Conservation (phyloP, 768 basidiomycete genomes). For the Obba rivulosa region DNA sequence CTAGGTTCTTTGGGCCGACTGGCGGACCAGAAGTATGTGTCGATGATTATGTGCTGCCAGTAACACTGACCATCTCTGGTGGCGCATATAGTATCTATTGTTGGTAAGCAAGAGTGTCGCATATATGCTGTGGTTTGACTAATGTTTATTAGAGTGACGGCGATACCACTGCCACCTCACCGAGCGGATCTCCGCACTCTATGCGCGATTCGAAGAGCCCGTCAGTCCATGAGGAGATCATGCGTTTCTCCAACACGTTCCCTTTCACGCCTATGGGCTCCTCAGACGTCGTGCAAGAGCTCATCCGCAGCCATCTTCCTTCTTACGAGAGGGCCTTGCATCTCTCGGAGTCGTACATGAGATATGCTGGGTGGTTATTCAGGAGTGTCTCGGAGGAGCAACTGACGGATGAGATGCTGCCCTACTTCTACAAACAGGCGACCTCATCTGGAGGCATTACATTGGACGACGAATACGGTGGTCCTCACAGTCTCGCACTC, state of each 20-base stretch:
- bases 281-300: slow-evolving; percentile 37
- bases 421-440: slow-evolving; percentile 44
- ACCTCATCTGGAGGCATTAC: slow-evolving; percentile 16
- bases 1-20: slow-evolving; percentile 67
- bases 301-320: slow-evolving; percentile 53
- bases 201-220: slow-evolving; percentile 24
- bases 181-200: slow-evolving; percentile 22
- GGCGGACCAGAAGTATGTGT: slow-evolving; percentile 60
- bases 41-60: neutral
- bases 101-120: slow-evolving; percentile 6
- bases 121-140: neutral
- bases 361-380: slow-evolving; percentile 49
- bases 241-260: slow-evolving; percentile 55
- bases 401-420: slow-evolving; percentile 60
- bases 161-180: slow-evolving; percentile 6
- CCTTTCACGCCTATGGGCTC: slow-evolving; percentile 60
- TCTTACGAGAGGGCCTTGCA: slow-evolving; percentile 41
- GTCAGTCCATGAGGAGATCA: slow-evolving; percentile 25
- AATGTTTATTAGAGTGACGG: slow-evolving; percentile 10
- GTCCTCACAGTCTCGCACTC: slow-evolving; percentile 28
- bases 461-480: slow-evolving; percentile 29
- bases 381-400: slow-evolving; percentile 42
- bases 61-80: slow-evolving; percentile 1
- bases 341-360: slow-evolving; percentile 40
- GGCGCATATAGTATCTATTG: slow-evolving; percentile 13